Evolutionary conservation across 176 grass and related monocot genomes (phyloP), one percentile per base, ranked within the genome.

Genomic region (Ananas comosus): DNA sequence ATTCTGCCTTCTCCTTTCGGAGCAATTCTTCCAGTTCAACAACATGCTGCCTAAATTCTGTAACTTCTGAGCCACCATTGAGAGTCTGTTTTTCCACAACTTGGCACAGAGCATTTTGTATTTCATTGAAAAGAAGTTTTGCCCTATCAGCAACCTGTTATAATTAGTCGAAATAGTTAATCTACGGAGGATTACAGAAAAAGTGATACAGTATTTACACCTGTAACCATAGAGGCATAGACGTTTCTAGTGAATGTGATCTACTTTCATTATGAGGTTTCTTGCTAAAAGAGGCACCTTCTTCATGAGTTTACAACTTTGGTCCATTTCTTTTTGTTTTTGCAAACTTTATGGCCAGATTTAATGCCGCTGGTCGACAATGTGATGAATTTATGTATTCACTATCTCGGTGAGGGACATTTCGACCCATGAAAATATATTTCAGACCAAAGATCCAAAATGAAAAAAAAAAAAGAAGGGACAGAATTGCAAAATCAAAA

Each of bases 1-100:
- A 84, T 85, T 90, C 87, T 42, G 70, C 65, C 74, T 76, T 90
- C 63, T 99, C 94, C 74, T 86, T 92, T 69, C 69, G 76, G 72
- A 93, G 75, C 66, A 93, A 70, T 49, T 74, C 79, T 80, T 91
- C 84, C 74, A 93, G 82, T 65, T 99, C 84, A 83, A 77, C 69
- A 73, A 86, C 86, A 76, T 88, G 67, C 68, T 78, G 70, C 64
- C 48, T 78, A 64, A 51, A 74, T 57, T 88, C 82, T 66, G 66
- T 29, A 5, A 49, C 65, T 27, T 77, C 66, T 17, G 5, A 16
- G 33, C 51, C 69, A 59, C 53, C 51, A 25, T 69, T 63, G 48
- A 21, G 65, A 61, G 27, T 75, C 68, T 50, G 83, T 83, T 87
- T 83, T n/a, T 88, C 94, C 51, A 74, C 69, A 69, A 81, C 69